These are phyloP conservation scores for Mrakia gelida DNA, from an alignment of 768 basidiomycete genomes.

Conservation along the genomic window DNA sequence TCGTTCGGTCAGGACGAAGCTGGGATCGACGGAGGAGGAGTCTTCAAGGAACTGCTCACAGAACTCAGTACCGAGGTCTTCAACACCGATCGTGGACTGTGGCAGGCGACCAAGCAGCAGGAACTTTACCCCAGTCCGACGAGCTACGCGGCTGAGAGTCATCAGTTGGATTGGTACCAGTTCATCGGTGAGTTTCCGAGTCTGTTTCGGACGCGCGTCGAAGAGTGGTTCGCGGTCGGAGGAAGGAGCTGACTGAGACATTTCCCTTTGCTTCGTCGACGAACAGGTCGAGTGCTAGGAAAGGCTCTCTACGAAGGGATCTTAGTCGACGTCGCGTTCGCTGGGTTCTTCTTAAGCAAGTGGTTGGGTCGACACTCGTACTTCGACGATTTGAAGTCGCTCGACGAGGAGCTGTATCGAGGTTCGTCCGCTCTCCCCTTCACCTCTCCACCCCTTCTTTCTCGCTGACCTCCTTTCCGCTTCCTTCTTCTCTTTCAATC, in stretches of 20 bases:
- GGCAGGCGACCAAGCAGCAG: constrained; percentile 84
- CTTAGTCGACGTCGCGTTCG: constrained; percentile 88
- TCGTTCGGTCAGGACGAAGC: constrained; percentile 80
- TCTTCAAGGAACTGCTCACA: constrained; percentile 97
- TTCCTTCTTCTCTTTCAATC: background rate
- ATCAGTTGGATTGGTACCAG: constrained; percentile 33
- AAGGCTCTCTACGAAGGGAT: constrained; percentile 97
- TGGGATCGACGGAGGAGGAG: constrained; percentile 53
- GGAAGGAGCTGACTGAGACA: too few species aligned
- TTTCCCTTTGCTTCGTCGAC: too few species aligned
- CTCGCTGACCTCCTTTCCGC: background rate
- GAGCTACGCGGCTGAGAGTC: constrained; percentile 72
- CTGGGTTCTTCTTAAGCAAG: constrained; percentile 80
- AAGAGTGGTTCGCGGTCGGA: background rate
- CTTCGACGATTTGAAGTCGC: constrained; percentile 83
- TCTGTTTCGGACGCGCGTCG: background rate
- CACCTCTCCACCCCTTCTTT: background rate
- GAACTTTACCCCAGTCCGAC: constrained; percentile 95
- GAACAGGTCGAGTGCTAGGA: constrained; percentile 82
- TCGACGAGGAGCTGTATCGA: constrained; percentile 83
- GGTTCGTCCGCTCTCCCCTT: constrained; percentile 51
- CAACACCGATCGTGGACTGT: constrained; percentile 87
- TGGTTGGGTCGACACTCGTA: constrained; percentile 83
- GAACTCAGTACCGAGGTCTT: constrained; percentile 90
- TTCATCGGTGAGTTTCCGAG: constrained; percentile 21